Conservation (phyloP, 768 basidiomycete species). For the Paxillus ammoniavirescens region DNA sequence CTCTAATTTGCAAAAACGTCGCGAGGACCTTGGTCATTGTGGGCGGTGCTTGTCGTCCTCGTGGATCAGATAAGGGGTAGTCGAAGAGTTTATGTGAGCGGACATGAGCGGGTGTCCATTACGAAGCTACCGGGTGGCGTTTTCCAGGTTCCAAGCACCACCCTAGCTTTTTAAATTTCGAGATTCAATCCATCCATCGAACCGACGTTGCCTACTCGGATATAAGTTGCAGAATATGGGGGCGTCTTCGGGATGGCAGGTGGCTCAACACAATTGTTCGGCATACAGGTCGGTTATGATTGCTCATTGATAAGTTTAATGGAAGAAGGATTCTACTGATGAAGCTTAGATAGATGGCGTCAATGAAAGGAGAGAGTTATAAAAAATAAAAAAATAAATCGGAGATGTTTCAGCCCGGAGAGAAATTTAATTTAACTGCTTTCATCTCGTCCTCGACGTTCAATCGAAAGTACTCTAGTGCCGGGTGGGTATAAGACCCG, state of each 20-base stretch:
- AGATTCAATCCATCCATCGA: constrained; percentile 56
- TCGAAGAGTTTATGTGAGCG: constrained; percentile 23
- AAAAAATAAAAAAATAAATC: background rate
- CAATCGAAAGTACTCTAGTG: background rate
- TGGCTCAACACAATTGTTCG: constrained; percentile 21
- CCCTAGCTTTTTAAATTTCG: background rate
- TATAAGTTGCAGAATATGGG: constrained; percentile 40
- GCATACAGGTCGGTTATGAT: constrained; percentile 8
- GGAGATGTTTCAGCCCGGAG: constrained; percentile 18
- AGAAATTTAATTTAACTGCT: constrained; percentile 8
- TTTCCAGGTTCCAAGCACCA: background rate
- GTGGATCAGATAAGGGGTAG: constrained; percentile 34
- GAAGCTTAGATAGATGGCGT: constrained; percentile 1
- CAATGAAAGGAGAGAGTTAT: background rate
- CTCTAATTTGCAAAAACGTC: constrained; percentile 28
- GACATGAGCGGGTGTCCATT: constrained; percentile 33
- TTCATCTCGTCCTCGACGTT: constrained; percentile 13
- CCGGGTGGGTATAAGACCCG: constrained; percentile 1
- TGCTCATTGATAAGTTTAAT: background rate
- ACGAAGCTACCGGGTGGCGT: constrained; percentile 28
- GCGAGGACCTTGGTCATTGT: constrained; percentile 31
- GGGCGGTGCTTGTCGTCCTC: constrained; percentile 31
- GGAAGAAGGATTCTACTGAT: background rate
- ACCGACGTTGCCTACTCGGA: constrained; percentile 42
- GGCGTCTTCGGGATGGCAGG: constrained; percentile 28